Conservation (phyloP, 768 basidiomycete species). For the Rhizopogon roseolus region DNA sequence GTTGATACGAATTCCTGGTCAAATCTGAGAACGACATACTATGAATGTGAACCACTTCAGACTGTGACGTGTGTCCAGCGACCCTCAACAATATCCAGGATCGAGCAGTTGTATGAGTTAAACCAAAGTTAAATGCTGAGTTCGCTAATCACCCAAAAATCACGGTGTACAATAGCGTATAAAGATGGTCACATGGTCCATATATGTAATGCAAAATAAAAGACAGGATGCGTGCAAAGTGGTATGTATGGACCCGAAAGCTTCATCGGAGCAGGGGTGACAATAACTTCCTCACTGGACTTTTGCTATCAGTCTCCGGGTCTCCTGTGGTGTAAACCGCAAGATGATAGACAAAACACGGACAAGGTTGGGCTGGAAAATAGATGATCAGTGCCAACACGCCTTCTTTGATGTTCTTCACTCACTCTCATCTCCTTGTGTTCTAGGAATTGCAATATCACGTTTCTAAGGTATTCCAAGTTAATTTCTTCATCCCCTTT, state of each 20-base stretch:
- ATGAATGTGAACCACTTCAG: not conserved
- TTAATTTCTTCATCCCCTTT: slow-evolving; percentile 89
- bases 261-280: not conserved
- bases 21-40: slow-evolving; percentile 65
- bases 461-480: slow-evolving; percentile 92
- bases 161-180: too few relatives aligned
- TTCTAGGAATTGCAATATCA: slow-evolving; percentile 95
- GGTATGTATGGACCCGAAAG: not conserved
- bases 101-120: too few relatives aligned
- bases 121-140: too few relatives aligned
- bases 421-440: slow-evolving; percentile 97
- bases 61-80: not conserved
- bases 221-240: not conserved
- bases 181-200: too few relatives aligned
- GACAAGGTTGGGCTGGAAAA: slow-evolving; percentile 74
- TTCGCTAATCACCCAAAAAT: too few relatives aligned
- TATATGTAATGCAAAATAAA: too few relatives aligned
- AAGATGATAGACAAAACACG: slow-evolving; percentile 89
- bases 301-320: slow-evolving; percentile 83
- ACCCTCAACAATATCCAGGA: not conserved
- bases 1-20: slow-evolving; percentile 71
- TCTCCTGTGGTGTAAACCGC: slow-evolving; percentile 94
- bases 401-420: slow-evolving; percentile 1
- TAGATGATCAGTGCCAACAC: slow-evolving; percentile 1
- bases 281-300: slow-evolving; percentile 36